Base-by-base conservation (phyloP, 768 basidiomycete species). In the Lactarius hengduanensis region DNA sequence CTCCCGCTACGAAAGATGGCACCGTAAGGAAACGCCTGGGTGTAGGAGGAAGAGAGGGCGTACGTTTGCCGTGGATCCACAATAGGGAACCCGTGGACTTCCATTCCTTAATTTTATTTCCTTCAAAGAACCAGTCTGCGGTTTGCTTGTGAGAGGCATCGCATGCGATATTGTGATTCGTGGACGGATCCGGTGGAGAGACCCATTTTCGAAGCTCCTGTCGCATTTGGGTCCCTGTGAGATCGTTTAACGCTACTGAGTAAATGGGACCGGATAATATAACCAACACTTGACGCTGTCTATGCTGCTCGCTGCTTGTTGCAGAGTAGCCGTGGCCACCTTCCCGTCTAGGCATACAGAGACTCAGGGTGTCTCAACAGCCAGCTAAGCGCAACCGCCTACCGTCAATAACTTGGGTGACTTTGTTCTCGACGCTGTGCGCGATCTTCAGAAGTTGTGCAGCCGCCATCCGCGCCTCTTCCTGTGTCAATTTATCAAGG, bases 91-190 rank as follows among this genome's bases (percentile, higher is more conserved):
- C 47, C 1, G 47, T 5, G 4, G 47, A 11, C 47, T 50, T 50
- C 47, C 47, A 50, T 22, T 50, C 47, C 47, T 26, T 50, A 6
- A 50, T 50, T 50, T 50, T 50, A 50, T 10, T 50, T 22, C 47
- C 47, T 50, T 50, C 47, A 11, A 59, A 26, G 34, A 62, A 55
- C 61, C 61, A 62, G 18, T 22, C 45, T 3, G 53, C 61, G 2
- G 32, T 50, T 20, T n/a, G 43, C 10, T 50, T 32, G 3, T 61
- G 59, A 32, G 30, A 32, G 18, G 54, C 54, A 32, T 28, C 32
- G 54, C 54, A 56, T 11, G 54, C 54, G 32, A 56, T 56, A 32
- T 50, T 36, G 53, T 55, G 50, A 55, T 62, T 62, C 20, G 20
- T 41, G 8, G 53, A 62, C 30, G 53, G 38, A 41, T 62, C 53